Percentiles rank a stretch among this genome's conserved stretches.
Evolutionary conservation across 1,284 basidiomycete genomes (phyloP).

Genomic region (Heterobasidion irregulare): DNA sequence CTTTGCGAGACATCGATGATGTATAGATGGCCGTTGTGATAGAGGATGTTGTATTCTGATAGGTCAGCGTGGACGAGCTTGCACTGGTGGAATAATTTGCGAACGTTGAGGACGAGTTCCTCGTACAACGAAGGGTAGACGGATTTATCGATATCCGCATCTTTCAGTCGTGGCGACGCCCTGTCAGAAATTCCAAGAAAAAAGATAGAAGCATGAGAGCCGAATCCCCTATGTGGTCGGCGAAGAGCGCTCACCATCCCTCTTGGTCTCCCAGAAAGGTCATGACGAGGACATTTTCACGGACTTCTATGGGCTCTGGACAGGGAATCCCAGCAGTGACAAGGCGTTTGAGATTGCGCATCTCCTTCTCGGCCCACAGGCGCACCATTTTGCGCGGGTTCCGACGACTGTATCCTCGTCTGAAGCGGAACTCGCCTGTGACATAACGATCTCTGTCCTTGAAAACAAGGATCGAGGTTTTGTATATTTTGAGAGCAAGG

Average conservation of each 20-base stretch:
- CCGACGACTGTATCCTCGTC: constrained; percentile 83
- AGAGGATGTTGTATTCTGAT: constrained; percentile 97
- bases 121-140: constrained; percentile 63
- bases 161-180: constrained; percentile 88
- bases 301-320: constrained; percentile 86
- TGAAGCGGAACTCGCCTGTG: constrained; percentile 86
- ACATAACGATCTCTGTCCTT: constrained; percentile 97
- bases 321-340: constrained; percentile 76
- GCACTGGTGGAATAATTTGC: constrained; percentile 86
- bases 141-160: constrained; percentile 59
- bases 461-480: constrained; percentile 96
- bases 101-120: constrained; percentile 75
- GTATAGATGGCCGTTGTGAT: constrained; percentile 74
- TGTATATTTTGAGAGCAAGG: constrained; percentile 95
- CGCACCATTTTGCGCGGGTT: constrained; percentile 99
- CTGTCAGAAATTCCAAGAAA: constrained; percentile 27
- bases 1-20: constrained; percentile 99
- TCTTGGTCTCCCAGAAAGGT: constrained; percentile 79
- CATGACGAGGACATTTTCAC: constrained; percentile 98
- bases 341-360: constrained; percentile 89
- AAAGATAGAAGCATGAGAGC: background rate
- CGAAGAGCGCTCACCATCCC: constrained; percentile 56
- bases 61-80: constrained; percentile 96
- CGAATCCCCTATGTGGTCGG: background rate
- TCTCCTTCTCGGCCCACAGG: constrained; percentile 98